Conservation (phyloP, 169 alveolate genomes). For the Cryptosporidium viatorum region DNA sequence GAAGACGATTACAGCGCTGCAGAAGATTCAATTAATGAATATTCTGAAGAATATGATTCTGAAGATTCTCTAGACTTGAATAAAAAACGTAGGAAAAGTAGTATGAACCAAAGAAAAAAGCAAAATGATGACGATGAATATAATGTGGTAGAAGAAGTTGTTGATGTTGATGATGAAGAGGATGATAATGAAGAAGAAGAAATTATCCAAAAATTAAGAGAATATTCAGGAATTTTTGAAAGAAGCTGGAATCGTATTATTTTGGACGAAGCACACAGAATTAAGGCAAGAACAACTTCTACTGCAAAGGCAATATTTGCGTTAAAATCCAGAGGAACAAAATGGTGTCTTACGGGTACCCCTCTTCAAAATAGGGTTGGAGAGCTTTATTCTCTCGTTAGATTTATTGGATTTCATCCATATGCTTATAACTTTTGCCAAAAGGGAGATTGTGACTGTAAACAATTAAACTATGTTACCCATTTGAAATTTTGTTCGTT, state of each 20-base stretch:
- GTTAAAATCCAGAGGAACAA: constrained; percentile 83
- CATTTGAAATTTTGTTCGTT: constrained; percentile 81
- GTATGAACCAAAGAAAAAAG: neutral
- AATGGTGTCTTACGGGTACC: constrained; percentile 97
- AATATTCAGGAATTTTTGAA: constrained; percentile 72
- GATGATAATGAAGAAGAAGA: constrained; percentile 58
- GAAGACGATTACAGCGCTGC: neutral
- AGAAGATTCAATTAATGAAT: neutral
- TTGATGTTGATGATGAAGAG: constrained; percentile 20
- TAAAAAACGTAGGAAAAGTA: neutral
- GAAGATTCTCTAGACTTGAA: neutral
- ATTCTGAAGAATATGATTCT: neutral
- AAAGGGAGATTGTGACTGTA: constrained; percentile 87
- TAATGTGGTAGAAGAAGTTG: constrained; percentile 23
- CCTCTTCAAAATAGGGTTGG: constrained; percentile 96
- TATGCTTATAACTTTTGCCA: constrained; percentile 92
- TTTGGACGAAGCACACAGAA: constrained; percentile 96
- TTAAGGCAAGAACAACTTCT: constrained; percentile 92
- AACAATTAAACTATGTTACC: constrained; percentile 79
- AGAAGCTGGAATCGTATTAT: constrained; percentile 90
- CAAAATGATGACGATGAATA: constrained; percentile 6
- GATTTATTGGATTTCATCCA: constrained; percentile 92
- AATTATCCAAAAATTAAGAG: constrained; percentile 25
- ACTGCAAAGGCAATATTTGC: constrained; percentile 89
- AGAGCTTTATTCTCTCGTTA: constrained; percentile 93